Percentiles rank a stretch among this genome's conserved stretches.
Conservation (phyloP, 83 land plant species). For the Isoetes engelmannii region DNA sequence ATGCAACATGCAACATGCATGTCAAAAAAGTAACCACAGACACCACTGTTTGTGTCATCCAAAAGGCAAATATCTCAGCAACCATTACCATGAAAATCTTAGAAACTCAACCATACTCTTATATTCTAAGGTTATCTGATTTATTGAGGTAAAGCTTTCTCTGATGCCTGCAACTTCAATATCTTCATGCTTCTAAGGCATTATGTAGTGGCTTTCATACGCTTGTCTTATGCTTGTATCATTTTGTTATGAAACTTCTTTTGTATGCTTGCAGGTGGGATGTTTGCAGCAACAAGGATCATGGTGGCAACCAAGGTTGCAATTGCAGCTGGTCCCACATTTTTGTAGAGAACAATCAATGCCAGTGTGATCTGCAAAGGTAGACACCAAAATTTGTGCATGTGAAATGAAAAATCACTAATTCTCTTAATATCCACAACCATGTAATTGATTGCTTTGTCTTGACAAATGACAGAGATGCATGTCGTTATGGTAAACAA, state of each 20-base stretch:
- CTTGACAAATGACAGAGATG: constrained; percentile 42
- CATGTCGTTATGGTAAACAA: constrained; percentile 55
- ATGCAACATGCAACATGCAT: constrained; percentile 59
- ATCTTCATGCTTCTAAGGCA: constrained; percentile 64
- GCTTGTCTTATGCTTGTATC: constrained; percentile 62
- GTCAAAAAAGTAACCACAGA: constrained; percentile 60
- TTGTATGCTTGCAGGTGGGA: constrained; percentile 43
- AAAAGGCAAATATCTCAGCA: constrained; percentile 33
- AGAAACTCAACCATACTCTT: constrained; percentile 45
- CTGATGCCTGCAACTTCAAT: constrained; percentile 77
- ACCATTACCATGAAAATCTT: constrained; percentile 35
- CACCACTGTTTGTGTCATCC: constrained; percentile 53
- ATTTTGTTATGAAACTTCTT: constrained; percentile 49
- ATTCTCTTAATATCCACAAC: constrained; percentile 61
- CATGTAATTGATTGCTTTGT: constrained; percentile 59
- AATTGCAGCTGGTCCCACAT: constrained; percentile 51
- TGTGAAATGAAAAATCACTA: constrained; percentile 40
- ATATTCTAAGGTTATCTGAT: constrained; percentile 35
- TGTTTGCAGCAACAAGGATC: constrained; percentile 43
- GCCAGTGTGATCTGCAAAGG: constrained; percentile 51
- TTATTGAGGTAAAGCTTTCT: constrained; percentile 47
- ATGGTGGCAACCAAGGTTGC: constrained; percentile 50
- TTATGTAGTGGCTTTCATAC: constrained; percentile 71
- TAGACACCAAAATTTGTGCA: constrained; percentile 59
- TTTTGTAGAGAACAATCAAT: constrained; percentile 41